Evolutionary conservation across 371 early-diverging fungal species (phyloP).

Genomic region (Nematocida displodere): DNA sequence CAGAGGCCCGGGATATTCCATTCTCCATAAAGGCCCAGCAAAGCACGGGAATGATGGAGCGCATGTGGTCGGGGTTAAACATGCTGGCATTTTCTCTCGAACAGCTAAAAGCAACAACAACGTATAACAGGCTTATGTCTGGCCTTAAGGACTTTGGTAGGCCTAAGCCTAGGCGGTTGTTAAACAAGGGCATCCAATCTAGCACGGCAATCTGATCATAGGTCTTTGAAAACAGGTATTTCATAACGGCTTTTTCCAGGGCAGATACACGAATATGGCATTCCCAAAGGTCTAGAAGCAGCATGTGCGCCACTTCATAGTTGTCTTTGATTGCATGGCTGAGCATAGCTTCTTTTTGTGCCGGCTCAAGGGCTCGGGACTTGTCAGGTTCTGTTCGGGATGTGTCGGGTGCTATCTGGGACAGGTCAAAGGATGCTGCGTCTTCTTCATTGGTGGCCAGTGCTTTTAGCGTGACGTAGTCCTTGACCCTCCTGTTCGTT

Average conservation of each 20-base stretch:
- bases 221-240: not conserved
- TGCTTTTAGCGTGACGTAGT: slow-evolving; percentile 14
- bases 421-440: slow-evolving; percentile 30
- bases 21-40: slow-evolving; percentile 37
- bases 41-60: slow-evolving; percentile 10
- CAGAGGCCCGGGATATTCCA: not conserved
- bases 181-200: slow-evolving; percentile 9
- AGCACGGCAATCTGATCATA: not conserved
- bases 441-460: not conserved
- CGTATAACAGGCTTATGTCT: slow-evolving; percentile 22
- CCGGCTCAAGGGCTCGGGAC: not conserved
- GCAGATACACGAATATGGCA: slow-evolving; percentile 11
- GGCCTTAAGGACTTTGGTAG: not conserved
- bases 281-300: slow-evolving; percentile 34
- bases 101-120: not conserved
- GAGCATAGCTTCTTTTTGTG: not conserved
- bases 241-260: slow-evolving; percentile 10
- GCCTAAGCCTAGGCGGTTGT: slow-evolving; percentile 11
- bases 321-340: no score
- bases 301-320: not conserved
- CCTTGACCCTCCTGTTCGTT: not conserved
- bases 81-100: not conserved
- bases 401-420: slow-evolving; percentile 19
- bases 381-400: not conserved
- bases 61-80: not conserved